phyloP scores from a whole-genome alignment of 805 yeast genomes.

The Metschnikowia rubicola region DNA sequence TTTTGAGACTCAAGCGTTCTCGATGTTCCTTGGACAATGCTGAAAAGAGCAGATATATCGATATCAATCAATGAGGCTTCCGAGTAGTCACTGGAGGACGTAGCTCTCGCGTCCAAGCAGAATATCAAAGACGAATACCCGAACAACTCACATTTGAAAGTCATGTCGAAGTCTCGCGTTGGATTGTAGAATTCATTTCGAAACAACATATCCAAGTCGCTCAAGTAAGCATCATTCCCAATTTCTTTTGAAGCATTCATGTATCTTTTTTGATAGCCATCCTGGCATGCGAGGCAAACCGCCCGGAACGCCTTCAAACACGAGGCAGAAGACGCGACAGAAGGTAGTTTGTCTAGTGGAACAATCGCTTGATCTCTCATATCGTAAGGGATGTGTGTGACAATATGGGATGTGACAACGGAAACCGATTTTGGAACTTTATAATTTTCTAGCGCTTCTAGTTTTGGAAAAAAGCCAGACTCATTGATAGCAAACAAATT shows the following conservation, averaged over 20 bases:
- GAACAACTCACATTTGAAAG: constrained; percentile 11
- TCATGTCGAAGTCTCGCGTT: constrained; percentile 25
- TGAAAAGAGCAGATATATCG: constrained; percentile 33
- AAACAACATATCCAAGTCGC: constrained; percentile 22
- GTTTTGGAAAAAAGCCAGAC: constrained; percentile 24
- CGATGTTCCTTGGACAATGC: constrained; percentile 26
- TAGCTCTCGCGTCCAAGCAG: constrained; percentile 4
- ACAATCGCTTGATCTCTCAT: constrained; percentile 31
- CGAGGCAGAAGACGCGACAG: constrained; percentile 17
- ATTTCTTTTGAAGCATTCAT: constrained; percentile 26
- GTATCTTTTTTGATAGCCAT: constrained; percentile 38
- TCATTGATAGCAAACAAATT: constrained; percentile 38
- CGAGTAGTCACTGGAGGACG: constrained; percentile 13
- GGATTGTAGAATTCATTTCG: constrained; percentile 18
- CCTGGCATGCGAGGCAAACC: constrained; percentile 27
- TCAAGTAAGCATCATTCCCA: constrained; percentile 15
- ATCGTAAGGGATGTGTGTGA: constrained; percentile 43
- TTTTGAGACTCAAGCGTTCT: constrained; percentile 26
- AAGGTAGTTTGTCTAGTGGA: constrained; percentile 32
- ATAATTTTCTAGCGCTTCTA: constrained; percentile 29
- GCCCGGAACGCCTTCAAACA: constrained; percentile 29
- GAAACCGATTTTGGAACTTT: constrained; percentile 24
- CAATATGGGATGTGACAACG: constrained; percentile 27
- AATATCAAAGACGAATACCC: constrained; percentile 6
- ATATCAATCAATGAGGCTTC: constrained; percentile 38